Percentiles rank a stretch among this genome's conserved stretches.
phyloP scores from a whole-genome alignment of 1,284 basidiomycete genomes.

The Ganoderma sinense region DNA sequence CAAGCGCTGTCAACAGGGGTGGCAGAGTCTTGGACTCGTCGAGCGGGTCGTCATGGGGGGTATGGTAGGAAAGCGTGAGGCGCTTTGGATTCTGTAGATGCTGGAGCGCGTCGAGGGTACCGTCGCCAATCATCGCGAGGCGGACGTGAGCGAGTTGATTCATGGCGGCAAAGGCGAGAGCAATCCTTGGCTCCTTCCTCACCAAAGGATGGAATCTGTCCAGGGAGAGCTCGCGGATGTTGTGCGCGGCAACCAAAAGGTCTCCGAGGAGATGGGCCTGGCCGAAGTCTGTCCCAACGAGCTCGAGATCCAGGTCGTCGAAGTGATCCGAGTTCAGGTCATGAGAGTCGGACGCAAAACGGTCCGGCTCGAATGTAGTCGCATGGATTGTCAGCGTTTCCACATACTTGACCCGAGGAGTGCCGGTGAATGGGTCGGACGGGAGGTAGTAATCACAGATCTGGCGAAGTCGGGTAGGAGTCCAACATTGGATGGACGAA shows the following conservation, averaged over 20 bases:
- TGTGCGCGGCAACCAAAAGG: background rate
- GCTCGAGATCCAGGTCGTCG: background rate
- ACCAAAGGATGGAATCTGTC: slow-evolving; percentile 1
- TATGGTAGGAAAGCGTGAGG: slow-evolving; percentile 4
- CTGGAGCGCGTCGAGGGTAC: background rate
- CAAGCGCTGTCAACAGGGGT: background rate
- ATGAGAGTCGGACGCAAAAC: background rate
- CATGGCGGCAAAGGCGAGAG: slow-evolving; percentile 4
- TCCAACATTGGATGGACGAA: background rate
- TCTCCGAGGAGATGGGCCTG: slow-evolving; percentile 7
- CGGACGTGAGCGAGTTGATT: background rate
- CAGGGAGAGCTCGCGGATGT: slow-evolving; percentile 12
- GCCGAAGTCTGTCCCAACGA: background rate
- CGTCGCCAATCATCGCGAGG: background rate
- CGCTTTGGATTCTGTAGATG: background rate
- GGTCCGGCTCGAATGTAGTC: background rate
- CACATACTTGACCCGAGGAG: background rate
- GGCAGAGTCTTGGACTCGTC: background rate
- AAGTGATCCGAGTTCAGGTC: background rate
- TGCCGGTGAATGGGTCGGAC: background rate
- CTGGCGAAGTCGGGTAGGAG: background rate
- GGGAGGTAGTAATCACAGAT: background rate
- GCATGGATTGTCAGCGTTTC: background rate
- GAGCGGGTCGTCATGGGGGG: background rate
- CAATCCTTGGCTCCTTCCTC: slow-evolving; percentile 5